phyloP scores from a whole-genome alignment of 148 eudicot genomes.

The Vaccinium vitisidaea region DNA sequence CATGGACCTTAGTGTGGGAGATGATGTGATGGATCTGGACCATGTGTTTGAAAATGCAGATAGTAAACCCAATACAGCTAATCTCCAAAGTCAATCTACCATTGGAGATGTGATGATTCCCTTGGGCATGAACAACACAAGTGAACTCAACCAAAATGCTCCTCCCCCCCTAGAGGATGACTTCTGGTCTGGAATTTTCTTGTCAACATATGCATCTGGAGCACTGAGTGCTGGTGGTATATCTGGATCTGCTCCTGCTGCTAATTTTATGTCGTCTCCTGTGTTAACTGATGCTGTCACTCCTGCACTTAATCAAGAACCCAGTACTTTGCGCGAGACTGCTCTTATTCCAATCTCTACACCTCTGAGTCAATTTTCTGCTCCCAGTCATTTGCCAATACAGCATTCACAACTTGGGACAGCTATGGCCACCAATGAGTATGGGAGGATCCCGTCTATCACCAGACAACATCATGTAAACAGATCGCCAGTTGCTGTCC shows the following conservation, averaged over 20 bases:
- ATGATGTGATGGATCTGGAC: constrained; percentile 47
- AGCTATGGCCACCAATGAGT: constrained; percentile 31
- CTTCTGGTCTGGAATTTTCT: constrained; percentile 33
- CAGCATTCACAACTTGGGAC: constrained; percentile 37
- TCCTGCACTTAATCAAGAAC: constrained; percentile 38
- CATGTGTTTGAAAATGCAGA: constrained; percentile 38
- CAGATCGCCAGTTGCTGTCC: constrained; percentile 51
- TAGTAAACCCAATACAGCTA: constrained; percentile 42
- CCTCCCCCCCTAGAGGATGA: constrained; percentile 35
- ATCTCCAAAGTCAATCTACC: constrained; percentile 27
- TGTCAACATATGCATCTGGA: constrained; percentile 27
- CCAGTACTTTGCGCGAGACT: constrained; percentile 34
- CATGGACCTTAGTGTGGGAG: constrained; percentile 70
- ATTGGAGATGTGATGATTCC: constrained; percentile 14
- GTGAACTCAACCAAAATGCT: constrained; percentile 34
- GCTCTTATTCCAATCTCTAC: constrained; percentile 22
- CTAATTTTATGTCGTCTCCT: constrained; percentile 33
- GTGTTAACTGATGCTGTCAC: constrained; percentile 55
- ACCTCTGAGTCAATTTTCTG: constrained; percentile 26
- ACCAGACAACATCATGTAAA: constrained; percentile 32
- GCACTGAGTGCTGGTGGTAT: constrained; percentile 26
- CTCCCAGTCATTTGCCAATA: constrained; percentile 29
- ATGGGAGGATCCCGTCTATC: constrained; percentile 34
- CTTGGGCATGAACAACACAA: constrained; percentile 23
- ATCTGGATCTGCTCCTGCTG: constrained; percentile 20